These are phyloP conservation scores for Ceratobasidium sp. DNA, from an alignment of 1,284 basidiomycete genomes.

Conservation along the genomic window DNA sequence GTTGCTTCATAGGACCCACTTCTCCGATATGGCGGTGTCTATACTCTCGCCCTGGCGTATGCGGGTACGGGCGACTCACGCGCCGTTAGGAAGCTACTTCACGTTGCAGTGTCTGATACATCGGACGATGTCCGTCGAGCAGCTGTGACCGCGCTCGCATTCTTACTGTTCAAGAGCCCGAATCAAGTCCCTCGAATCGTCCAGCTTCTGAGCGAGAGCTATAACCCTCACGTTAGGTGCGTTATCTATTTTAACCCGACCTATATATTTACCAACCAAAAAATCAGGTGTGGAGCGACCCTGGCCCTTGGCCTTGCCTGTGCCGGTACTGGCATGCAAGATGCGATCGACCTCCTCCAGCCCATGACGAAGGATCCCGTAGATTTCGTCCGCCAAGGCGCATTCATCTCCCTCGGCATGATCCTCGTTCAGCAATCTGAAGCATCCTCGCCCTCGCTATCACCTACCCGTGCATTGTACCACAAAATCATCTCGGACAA, in stretches of 20 bases:
- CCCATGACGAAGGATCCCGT: slow-evolving; percentile 97
- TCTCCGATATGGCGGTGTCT: slow-evolving; percentile 93
- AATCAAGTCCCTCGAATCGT: slow-evolving; percentile 93
- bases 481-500: slow-evolving; percentile 90
- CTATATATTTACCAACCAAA: background rate
- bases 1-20: slow-evolving; percentile 77
- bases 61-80: slow-evolving; percentile 93
- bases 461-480: slow-evolving; percentile 80
- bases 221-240: slow-evolving; percentile 92
- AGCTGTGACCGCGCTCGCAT: slow-evolving; percentile 92
- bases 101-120: slow-evolving; percentile 95
- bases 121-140: slow-evolving; percentile 95
- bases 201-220: slow-evolving; percentile 93
- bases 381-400: slow-evolving; percentile 97
- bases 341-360: slow-evolving; percentile 92
- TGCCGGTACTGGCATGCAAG: slow-evolving; percentile 86
- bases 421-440: slow-evolving; percentile 95
- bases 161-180: slow-evolving; percentile 94
- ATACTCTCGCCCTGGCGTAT: slow-evolving; percentile 92
- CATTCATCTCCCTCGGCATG: slow-evolving; percentile 93
- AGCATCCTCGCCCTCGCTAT: slow-evolving; percentile 80
- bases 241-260: background rate
- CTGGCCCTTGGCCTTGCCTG: slow-evolving; percentile 94
- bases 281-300: slow-evolving; percentile 79
- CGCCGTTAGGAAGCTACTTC: slow-evolving; percentile 86